These are phyloP conservation scores for Pugionium dolabratum DNA, from an alignment of 345 rosid genomes.

Conservation along the genomic window DNA sequence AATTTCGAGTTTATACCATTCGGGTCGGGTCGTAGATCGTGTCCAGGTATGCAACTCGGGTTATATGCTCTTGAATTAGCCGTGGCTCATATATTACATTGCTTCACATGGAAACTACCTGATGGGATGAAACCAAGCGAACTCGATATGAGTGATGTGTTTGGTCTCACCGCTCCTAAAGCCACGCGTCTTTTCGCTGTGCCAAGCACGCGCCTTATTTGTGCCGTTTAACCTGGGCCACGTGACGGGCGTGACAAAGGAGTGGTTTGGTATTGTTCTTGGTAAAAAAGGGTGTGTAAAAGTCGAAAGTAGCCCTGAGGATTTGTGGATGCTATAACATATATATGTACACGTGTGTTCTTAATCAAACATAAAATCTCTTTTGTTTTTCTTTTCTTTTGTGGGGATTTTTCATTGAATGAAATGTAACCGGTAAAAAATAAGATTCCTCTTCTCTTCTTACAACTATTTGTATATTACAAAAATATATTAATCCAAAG, in stretches of 20 bases:
- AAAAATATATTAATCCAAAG: background rate
- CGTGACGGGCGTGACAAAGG: conserved; percentile 13
- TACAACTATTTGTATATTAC: background rate
- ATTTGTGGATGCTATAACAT: conserved; percentile 14
- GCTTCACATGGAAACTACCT: conserved; percentile 88
- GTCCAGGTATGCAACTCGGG: conserved; percentile 65
- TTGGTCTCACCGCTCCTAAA: conserved; percentile 94
- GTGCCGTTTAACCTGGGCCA: conserved; percentile 44
- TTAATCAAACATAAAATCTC: conserved; percentile 15
- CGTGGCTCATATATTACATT: conserved; percentile 83
- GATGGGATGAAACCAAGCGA: conserved; percentile 93
- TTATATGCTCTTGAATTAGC: conserved; percentile 73
- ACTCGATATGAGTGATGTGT: conserved; percentile 82
- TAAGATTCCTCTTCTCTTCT: background rate
- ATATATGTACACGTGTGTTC: conserved; percentile 24
- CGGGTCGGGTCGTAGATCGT: conserved; percentile 72
- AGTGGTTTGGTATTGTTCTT: conserved; percentile 26
- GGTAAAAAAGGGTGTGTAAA: background rate
- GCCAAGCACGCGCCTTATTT: conserved; percentile 59
- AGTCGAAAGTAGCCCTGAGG: conserved; percentile 3
- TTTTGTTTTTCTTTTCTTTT: background rate
- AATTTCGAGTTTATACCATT: conserved; percentile 89
- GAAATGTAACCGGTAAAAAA: conserved; percentile 28
- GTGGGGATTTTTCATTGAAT: conserved; percentile 14
- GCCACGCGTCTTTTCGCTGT: conserved; percentile 73